Percentiles rank a stretch among this genome's conserved stretches.
These are phyloP conservation scores for Cutaneotrichosporon sp. DNA, from an alignment of 1,284 basidiomycete species.

Conservation along the genomic window DNA sequence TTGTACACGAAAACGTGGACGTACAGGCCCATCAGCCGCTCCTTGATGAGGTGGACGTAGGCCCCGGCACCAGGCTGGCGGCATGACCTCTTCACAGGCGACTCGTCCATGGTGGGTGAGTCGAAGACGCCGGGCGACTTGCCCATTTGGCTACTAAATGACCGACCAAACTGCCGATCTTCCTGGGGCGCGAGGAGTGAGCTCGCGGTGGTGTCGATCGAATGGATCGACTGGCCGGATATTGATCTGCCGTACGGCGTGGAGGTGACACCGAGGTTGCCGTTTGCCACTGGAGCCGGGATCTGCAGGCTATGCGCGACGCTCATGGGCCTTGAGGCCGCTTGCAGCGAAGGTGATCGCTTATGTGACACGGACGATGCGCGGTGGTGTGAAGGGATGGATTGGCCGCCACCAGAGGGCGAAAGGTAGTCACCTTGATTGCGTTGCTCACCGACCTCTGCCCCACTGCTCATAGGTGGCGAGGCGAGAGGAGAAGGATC, in stretches of 20 bases:
- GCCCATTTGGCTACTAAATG: conserved; percentile 1
- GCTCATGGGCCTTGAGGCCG: neutral
- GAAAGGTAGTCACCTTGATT: neutral
- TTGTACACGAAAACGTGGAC: conserved; percentile 55
- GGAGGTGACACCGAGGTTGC: neutral
- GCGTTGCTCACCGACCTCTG: neutral
- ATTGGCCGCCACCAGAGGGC: too few species aligned
- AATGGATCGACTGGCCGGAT: conserved; percentile 2
- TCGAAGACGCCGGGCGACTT: conserved; percentile 4
- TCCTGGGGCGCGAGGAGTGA: conserved; percentile 1
- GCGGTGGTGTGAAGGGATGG: neutral
- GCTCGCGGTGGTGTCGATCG: neutral
- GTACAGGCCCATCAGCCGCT: conserved; percentile 61
- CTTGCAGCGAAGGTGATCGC: neutral
- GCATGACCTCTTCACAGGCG: neutral
- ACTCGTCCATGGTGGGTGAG: neutral
- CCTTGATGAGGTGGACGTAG: conserved; percentile 60
- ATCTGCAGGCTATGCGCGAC: neutral
- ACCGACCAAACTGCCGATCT: neutral
- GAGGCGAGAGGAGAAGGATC: neutral
- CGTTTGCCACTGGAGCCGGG: neutral
- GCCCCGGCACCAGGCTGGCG: conserved; percentile 38
- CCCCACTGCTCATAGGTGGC: neutral
- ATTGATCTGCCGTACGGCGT: neutral
- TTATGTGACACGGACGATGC: neutral